Conservation (phyloP, 257 asterid species). For the Solanum arcanum region DNA sequence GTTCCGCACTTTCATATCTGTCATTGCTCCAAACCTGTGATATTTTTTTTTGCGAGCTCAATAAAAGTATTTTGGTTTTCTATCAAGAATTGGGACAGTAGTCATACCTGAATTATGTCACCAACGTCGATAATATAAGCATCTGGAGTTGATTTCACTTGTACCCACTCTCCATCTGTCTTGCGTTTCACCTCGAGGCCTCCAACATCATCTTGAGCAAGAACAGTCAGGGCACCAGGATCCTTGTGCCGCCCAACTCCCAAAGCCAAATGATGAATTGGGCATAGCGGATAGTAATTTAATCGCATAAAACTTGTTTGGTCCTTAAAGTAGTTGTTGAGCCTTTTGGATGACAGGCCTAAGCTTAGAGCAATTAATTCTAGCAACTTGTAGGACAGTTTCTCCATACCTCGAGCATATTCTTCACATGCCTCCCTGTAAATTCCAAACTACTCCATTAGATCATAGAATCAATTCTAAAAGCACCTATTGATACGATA, state of each 20-base stretch:
- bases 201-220: slow-evolving; percentile 62
- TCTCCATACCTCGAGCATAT: slow-evolving; percentile 30
- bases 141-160: slow-evolving; percentile 48
- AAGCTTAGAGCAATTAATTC: slow-evolving; percentile 46
- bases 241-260: slow-evolving; percentile 73
- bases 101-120: slow-evolving; percentile 51
- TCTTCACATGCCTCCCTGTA: slow-evolving; percentile 49
- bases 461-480: neutral
- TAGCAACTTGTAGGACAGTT: slow-evolving; percentile 34
- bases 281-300: slow-evolving; percentile 59
- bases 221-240: slow-evolving; percentile 43
- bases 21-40: slow-evolving; percentile 69
- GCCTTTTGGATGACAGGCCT: slow-evolving; percentile 29
- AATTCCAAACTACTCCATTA: neutral
- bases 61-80: neutral
- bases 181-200: slow-evolving; percentile 69
- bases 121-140: slow-evolving; percentile 62
- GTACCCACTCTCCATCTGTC: slow-evolving; percentile 66
- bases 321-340: slow-evolving; percentile 31
- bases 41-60: neutral
- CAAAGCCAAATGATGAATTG: slow-evolving; percentile 50
- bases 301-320: slow-evolving; percentile 58
- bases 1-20: slow-evolving; percentile 67
- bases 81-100: neutral
- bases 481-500: neutral